Percentiles rank a stretch among this genome's conserved stretches.
Conservation (phyloP, 306 rosid species). For the Astragalus membranaceus region DNA sequence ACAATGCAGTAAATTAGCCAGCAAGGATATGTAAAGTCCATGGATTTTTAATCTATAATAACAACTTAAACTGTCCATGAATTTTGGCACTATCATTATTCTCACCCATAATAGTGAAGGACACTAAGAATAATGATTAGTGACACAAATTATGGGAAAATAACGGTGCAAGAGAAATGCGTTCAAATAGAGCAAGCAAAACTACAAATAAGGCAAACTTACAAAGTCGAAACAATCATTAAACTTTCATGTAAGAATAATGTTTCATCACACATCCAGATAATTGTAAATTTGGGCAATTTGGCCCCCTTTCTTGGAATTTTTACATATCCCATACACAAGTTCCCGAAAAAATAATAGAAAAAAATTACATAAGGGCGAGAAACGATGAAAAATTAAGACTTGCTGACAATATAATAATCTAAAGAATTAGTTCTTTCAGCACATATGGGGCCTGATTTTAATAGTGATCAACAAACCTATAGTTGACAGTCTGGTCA, state of each 20-base stretch:
- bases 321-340: slow-evolving; percentile 15
- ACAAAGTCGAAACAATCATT: slow-evolving; percentile 16
- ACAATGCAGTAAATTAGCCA: not conserved
- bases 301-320: slow-evolving; percentile 30
- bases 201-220: not conserved
- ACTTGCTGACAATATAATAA: slow-evolving; percentile 16
- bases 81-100: no score
- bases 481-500: slow-evolving; percentile 18
- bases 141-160: not conserved
- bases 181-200: slow-evolving; percentile 4
- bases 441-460: slow-evolving; percentile 16
- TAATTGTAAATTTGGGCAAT: slow-evolving; percentile 20
- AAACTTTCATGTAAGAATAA: slow-evolving; percentile 21
- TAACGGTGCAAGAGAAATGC: not conserved
- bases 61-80: no score
- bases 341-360: slow-evolving; percentile 27
- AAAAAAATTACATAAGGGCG: slow-evolving; percentile 10
- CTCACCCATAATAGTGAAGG: no score
- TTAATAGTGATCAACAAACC: slow-evolving; percentile 10
- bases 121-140: not conserved
- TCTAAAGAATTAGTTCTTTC: slow-evolving; percentile 26
- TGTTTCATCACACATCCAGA: slow-evolving; percentile 24
- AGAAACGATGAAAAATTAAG: slow-evolving; percentile 4
- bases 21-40: not conserved
- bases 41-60: not conserved